Evolutionary conservation across 78 protist species (phyloP).

Genomic region (Polysphondylium violaceum): DNA sequence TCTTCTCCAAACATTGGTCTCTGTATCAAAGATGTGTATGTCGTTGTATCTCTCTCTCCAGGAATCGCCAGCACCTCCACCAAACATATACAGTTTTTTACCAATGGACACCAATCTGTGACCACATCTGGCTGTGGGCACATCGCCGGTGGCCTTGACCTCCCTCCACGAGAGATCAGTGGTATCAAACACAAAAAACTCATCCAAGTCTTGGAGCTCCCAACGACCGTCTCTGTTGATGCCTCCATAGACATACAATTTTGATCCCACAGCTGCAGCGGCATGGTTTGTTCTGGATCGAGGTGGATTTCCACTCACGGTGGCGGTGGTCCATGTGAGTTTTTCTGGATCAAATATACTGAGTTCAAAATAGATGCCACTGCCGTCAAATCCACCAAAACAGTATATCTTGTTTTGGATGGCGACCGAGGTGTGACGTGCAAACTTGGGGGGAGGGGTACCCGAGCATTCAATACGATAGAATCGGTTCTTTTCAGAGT

Average conservation of each 20-base stretch:
- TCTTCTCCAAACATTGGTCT: constrained; percentile 61
- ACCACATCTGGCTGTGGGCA: constrained; percentile 80
- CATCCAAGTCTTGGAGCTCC: constrained; percentile 74
- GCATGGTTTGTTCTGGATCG: constrained; percentile 78
- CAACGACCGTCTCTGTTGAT: constrained; percentile 65
- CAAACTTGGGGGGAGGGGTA: constrained; percentile 49
- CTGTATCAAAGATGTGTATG: constrained; percentile 72
- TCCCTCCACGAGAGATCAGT: constrained; percentile 36
- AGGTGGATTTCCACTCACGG: constrained; percentile 48
- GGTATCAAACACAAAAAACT: constrained; percentile 68
- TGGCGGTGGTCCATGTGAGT: constrained; percentile 23
- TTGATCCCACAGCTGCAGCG: constrained; percentile 47
- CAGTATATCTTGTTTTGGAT: constrained; percentile 31
- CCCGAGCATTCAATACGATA: constrained; percentile 39
- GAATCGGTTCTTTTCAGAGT: constrained; percentile 22
- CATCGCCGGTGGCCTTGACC: constrained; percentile 38
- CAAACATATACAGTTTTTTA: constrained; percentile 64
- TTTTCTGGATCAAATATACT: constrained; percentile 50
- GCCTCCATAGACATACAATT: constrained; percentile 79
- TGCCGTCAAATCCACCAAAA: constrained; percentile 84
- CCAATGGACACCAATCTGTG: constrained; percentile 70
- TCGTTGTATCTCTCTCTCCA: constrained; percentile 70
- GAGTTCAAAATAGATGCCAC: constrained; percentile 65
- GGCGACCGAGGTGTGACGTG: constrained; percentile 69
- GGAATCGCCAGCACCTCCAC: constrained; percentile 82